Evolutionary conservation across 495 filamentous ascomycete genomes (phyloP).

Genomic region (Lophiotrema nucula): DNA sequence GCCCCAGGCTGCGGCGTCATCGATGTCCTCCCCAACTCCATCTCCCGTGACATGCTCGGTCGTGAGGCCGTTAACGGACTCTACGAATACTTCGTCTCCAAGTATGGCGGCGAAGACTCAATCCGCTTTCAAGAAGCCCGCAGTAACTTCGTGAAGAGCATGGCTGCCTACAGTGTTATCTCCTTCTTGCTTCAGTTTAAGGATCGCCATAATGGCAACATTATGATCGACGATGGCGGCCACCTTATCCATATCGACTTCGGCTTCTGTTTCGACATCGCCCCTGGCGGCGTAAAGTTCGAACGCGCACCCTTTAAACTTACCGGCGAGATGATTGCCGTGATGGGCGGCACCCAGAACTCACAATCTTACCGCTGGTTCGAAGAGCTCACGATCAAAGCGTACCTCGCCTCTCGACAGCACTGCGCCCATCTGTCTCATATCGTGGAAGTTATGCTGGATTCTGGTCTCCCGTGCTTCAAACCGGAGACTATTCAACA

Average conservation of each 20-base stretch:
- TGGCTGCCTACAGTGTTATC: constrained; percentile 99
- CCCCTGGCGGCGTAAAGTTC: constrained; percentile 92
- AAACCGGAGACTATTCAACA: constrained; percentile 92
- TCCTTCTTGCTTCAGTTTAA: constrained; percentile 98
- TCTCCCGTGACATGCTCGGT: constrained; percentile 97
- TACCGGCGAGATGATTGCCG: constrained; percentile 93
- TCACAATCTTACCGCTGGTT: constrained; percentile 94
- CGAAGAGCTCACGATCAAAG: constrained; percentile 92
- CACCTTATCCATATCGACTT: constrained; percentile 99
- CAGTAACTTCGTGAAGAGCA: constrained; percentile 97
- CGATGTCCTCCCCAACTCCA: constrained; percentile 94
- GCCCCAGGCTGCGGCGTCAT: constrained; percentile 98
- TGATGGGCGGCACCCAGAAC: constrained; percentile 84
- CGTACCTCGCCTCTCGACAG: constrained; percentile 87
- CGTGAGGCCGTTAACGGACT: constrained; percentile 96
- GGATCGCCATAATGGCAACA: constrained; percentile 98
- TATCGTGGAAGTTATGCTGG: constrained; percentile 91
- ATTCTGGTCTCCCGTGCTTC: constrained; percentile 95
- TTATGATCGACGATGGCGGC: constrained; percentile 96
- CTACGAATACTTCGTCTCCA: constrained; percentile 96
- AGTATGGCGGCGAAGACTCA: constrained; percentile 93
- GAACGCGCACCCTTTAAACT: constrained; percentile 98
- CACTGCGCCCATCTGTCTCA: constrained; percentile 82
- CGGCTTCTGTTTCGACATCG: constrained; percentile 99
- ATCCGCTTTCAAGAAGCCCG: constrained; percentile 92